phyloP scores from a whole-genome alignment of 768 basidiomycete genomes.

The Tulasnella sp. region DNA sequence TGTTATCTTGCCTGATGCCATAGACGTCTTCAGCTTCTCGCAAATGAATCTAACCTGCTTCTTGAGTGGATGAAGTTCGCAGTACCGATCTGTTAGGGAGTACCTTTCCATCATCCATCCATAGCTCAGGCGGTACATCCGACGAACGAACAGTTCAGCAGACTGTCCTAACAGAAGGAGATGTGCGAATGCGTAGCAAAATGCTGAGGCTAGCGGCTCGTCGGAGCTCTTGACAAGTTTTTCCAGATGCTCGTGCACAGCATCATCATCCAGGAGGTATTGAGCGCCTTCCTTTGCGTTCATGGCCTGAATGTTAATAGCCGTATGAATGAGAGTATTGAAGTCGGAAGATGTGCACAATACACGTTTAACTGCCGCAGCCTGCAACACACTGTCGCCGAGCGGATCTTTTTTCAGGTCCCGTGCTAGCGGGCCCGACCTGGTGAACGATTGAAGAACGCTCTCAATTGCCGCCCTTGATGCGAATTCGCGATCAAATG shows the following conservation, averaged over 20 bases:
- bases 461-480: no score
- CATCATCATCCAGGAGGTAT: not conserved
- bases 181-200: not conserved
- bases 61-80: no score
- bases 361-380: not conserved
- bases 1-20: no score
- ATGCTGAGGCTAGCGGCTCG: not conserved
- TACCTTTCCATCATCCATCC: no score
- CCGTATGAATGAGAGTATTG: constrained; percentile 4
- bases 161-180: not conserved
- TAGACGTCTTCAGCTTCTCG: no score
- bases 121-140: no score
- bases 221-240: not conserved
- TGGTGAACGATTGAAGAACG: no score
- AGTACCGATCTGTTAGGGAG: not conserved
- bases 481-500: no score
- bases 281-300: not conserved
- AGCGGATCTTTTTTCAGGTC: not conserved
- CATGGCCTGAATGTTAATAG: not conserved
- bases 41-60: no score
- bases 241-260: not conserved
- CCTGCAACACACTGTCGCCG: no score
- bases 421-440: no score
- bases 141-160: not conserved
- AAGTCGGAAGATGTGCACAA: not conserved